Evolutionary conservation across 75 land plant genomes (phyloP).

Genomic region (Pinus tabuliformis): DNA sequence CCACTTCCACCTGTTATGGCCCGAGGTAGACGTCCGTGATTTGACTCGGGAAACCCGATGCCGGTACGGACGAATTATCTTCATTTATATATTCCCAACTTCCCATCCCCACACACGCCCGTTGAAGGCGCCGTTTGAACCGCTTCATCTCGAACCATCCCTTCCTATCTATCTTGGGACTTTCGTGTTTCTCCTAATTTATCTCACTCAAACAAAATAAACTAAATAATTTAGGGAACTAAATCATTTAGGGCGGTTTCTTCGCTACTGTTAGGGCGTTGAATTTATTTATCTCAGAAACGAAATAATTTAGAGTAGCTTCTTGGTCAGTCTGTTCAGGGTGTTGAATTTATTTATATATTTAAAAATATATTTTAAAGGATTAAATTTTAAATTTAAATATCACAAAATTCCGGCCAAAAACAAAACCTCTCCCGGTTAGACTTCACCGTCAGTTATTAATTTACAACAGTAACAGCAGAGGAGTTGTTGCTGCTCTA

Average conservation of each 20-base stretch:
- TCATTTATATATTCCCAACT: neutral
- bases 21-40: conserved; percentile 7
- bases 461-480: neutral
- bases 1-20: neutral
- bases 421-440: no score
- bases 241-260: no score
- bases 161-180: neutral
- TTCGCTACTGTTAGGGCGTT: no score
- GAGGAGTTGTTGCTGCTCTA: neutral
- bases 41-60: neutral
- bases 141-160: neutral
- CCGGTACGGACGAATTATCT: neutral
- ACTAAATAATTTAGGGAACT: no score
- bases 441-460: neutral
- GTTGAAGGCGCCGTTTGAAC: neutral
- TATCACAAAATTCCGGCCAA: no score
- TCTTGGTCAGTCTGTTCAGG: no score
- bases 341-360: no score
- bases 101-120: neutral
- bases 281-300: no score
- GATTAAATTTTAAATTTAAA: no score
- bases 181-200: neutral
- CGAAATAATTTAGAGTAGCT: no score
- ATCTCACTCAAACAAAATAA: no score
- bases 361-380: no score